phyloP scores from a whole-genome alignment of 768 basidiomycete species.

The Mycena capillaripes region DNA sequence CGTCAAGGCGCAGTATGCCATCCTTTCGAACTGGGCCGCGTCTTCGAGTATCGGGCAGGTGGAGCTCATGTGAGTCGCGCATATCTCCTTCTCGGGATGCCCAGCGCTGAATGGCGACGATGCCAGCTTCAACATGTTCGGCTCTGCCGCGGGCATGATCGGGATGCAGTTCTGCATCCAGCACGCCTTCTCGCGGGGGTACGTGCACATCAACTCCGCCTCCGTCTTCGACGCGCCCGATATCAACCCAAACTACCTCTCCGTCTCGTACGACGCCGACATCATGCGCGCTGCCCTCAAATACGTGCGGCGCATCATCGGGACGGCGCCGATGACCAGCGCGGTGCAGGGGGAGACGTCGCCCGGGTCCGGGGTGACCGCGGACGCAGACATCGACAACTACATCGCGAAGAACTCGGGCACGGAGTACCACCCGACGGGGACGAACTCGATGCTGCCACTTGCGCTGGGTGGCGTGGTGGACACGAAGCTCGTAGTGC shows the following conservation, averaged over 20 bases:
- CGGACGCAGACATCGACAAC: slow-evolving; percentile 27
- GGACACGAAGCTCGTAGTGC: slow-evolving; percentile 55
- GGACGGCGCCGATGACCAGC: slow-evolving; percentile 19
- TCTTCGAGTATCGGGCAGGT: slow-evolving; percentile 32
- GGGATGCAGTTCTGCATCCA: slow-evolving; percentile 37
- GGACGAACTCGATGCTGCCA: slow-evolving; percentile 36
- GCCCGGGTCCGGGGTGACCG: slow-evolving; percentile 11
- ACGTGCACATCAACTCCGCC: slow-evolving; percentile 24
- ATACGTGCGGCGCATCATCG: slow-evolving; percentile 29
- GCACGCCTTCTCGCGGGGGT: slow-evolving; percentile 36
- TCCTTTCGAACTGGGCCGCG: slow-evolving; percentile 22
- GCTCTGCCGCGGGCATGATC: slow-evolving; percentile 16
- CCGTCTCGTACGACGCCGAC: slow-evolving; percentile 34
- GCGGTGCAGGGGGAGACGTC: slow-evolving; percentile 23
- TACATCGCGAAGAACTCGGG: slow-evolving; percentile 27
- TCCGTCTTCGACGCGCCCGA: slow-evolving; percentile 31
- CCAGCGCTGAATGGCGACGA: neutral
- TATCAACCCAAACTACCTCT: slow-evolving; percentile 39
- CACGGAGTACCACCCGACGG: slow-evolving; percentile 30
- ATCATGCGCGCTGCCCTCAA: slow-evolving; percentile 35
- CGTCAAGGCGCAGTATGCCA: slow-evolving; percentile 34
- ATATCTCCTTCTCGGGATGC: neutral
- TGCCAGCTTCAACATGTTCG: slow-evolving; percentile 35
- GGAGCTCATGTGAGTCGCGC: slow-evolving; percentile 31
- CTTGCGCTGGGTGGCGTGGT: slow-evolving; percentile 50